Percentiles rank a stretch among this genome's conserved stretches.
Evolutionary conservation across 2,329 filamentous ascomycete genomes (phyloP).

Genomic region (Gaeumannomyces sp.): DNA sequence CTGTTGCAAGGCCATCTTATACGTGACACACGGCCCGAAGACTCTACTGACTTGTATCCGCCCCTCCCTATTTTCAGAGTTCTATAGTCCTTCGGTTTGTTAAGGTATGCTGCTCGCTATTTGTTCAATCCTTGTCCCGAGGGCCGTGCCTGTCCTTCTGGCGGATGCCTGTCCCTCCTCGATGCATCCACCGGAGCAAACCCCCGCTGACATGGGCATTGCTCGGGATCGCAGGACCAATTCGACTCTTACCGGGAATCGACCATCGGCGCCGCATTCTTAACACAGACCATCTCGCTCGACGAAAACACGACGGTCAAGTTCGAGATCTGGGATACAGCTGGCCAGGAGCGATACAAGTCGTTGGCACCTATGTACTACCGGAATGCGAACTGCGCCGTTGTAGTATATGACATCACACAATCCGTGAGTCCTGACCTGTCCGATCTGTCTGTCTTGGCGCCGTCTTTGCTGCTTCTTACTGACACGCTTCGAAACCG

Average conservation of each 20-base stretch:
- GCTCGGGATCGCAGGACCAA: conserved; percentile 64
- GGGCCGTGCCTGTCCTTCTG: too few species aligned
- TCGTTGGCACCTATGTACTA: conserved; percentile 99
- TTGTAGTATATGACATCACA: conserved; percentile 98
- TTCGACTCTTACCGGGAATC: conserved; percentile 97
- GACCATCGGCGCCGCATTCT: conserved; percentile 95
- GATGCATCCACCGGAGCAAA: background rate
- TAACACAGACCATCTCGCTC: conserved; percentile 97
- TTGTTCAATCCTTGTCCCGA: background rate
- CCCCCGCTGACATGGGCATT: background rate
- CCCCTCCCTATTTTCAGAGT: conserved; percentile 51
- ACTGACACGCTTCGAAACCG: background rate
- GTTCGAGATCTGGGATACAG: conserved; percentile 99
- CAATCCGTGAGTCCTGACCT: conserved; percentile 68
- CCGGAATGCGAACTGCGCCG: conserved; percentile 97
- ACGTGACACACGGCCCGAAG: background rate
- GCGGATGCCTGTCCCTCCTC: background rate
- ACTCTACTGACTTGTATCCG: background rate
- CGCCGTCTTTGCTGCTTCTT: conserved; percentile 6
- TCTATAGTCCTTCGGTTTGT: conserved; percentile 97
- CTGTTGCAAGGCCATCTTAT: conserved; percentile 11
- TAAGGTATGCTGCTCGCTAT: conserved; percentile 61
- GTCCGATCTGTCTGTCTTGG: conserved; percentile 5
- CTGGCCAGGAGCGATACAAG: conserved; percentile 98
- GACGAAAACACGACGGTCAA: conserved; percentile 98